A percentile compares a stretch with the other conserved stretches of the same genome.
Conservation (phyloP, 2,329 filamentous ascomycete genomes). For the Mollisia scopiformis region DNA sequence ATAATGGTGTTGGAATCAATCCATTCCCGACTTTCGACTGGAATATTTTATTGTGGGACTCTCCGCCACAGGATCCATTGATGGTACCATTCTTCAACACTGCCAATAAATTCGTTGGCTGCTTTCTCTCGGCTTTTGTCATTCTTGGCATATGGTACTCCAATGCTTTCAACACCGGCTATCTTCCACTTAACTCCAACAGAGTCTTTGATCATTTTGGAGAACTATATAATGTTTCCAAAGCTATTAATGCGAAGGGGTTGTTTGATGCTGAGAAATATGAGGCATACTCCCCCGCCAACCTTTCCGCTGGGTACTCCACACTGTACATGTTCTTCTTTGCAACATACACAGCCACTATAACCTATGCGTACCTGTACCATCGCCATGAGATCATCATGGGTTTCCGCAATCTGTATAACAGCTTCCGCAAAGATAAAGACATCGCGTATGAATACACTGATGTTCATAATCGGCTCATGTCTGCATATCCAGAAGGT, state of each 20-base stretch:
- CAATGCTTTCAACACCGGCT: constrained; percentile 65
- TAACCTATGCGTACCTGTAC: constrained; percentile 68
- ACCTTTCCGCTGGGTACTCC: constrained; percentile 72
- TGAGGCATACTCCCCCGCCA: constrained; percentile 68
- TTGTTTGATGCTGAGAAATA: constrained; percentile 52
- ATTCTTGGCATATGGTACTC: constrained; percentile 59
- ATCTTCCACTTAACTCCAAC: constrained; percentile 70
- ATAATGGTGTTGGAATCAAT: constrained; percentile 45
- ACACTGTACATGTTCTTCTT: constrained; percentile 71
- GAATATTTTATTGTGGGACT: constrained; percentile 37
- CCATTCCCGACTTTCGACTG: constrained; percentile 47
- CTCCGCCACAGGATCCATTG: constrained; percentile 51
- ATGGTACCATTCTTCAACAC: constrained; percentile 78
- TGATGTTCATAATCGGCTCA: constrained; percentile 53
- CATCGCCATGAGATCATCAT: constrained; percentile 67
- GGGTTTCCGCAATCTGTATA: constrained; percentile 38
- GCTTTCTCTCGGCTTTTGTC: constrained; percentile 36
- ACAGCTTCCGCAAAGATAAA: constrained; percentile 47
- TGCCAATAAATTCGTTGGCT: constrained; percentile 70
- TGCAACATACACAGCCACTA: constrained; percentile 71
- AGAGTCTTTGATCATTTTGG: constrained; percentile 75
- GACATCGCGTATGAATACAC: constrained; percentile 32
- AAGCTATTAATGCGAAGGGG: constrained; percentile 57
- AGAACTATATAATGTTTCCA: constrained; percentile 62
- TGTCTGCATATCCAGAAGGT: constrained; percentile 47